Conservation (phyloP, 257 asterid species). For the Plantago ovata region DNA sequence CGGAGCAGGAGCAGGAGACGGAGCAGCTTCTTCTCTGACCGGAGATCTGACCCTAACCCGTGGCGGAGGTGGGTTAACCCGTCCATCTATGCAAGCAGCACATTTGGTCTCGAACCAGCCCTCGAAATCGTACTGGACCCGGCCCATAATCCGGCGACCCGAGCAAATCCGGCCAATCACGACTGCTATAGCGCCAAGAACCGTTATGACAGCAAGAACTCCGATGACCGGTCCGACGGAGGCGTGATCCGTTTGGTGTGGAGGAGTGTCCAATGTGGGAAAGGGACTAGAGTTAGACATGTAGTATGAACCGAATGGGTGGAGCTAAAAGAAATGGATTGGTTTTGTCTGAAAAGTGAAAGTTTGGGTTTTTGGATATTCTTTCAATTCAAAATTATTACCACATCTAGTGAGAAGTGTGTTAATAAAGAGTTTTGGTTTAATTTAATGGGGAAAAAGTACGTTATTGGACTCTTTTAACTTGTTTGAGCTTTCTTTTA, state of each 20-base stretch:
- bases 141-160: slow-evolving; percentile 69
- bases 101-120: slow-evolving; percentile 89
- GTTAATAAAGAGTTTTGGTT: too few relatives aligned
- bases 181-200: slow-evolving; percentile 68
- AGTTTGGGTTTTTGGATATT: slow-evolving; percentile 26
- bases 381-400: too few relatives aligned
- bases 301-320: too few relatives aligned
- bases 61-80: slow-evolving; percentile 49
- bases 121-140: slow-evolving; percentile 69
- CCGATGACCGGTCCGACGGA: slow-evolving; percentile 82
- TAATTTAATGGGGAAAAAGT: too few relatives aligned
- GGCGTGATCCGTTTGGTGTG: slow-evolving; percentile 70
- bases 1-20: slow-evolving; percentile 21
- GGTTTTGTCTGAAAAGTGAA: too few relatives aligned
- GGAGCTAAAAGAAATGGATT: too few relatives aligned
- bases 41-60: slow-evolving; percentile 28
- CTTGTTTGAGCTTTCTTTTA: too few relatives aligned
- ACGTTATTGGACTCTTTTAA: too few relatives aligned
- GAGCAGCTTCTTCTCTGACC: slow-evolving; percentile 12
- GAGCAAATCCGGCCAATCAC: slow-evolving; percentile 85
- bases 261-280: too few relatives aligned
- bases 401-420: too few relatives aligned
- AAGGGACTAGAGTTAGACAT: too few relatives aligned
- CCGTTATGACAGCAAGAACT: slow-evolving; percentile 61
- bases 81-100: slow-evolving; percentile 78